Evolutionary conservation across 495 filamentous ascomycete genomes (phyloP).

Genomic region (Penicillium tannophilum): DNA sequence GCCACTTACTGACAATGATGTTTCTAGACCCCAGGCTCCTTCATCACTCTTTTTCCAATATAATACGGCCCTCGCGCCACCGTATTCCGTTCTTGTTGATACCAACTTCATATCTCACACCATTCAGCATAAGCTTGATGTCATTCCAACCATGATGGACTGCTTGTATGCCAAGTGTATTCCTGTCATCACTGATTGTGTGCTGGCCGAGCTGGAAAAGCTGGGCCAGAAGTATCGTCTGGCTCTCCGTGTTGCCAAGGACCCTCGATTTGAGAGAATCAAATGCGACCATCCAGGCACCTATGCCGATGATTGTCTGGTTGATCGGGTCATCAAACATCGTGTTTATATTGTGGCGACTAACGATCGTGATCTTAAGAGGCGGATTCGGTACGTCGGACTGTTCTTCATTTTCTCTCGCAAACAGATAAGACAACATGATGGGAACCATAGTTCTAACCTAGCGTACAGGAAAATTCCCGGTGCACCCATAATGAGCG

Average conservation of each 20-base stretch:
- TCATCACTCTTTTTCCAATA: constrained; percentile 92
- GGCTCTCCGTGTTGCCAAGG: constrained; percentile 86
- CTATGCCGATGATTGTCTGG: constrained; percentile 95
- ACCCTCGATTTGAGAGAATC: constrained; percentile 83
- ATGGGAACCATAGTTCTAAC: background rate
- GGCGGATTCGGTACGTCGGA: constrained; percentile 61
- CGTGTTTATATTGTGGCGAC: constrained; percentile 87
- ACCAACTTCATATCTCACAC: constrained; percentile 95
- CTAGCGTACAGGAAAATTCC: constrained; percentile 34
- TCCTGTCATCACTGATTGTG: constrained; percentile 53
- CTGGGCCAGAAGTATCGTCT: constrained; percentile 87
- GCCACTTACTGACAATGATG: background rate
- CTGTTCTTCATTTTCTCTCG: background rate
- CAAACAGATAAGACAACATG: background rate
- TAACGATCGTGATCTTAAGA: constrained; percentile 77
- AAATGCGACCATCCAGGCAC: constrained; percentile 86
- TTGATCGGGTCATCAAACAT: constrained; percentile 78
- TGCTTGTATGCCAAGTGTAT: constrained; percentile 58
- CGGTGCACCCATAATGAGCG: constrained; percentile 62
- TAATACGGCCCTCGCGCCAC: constrained; percentile 87
- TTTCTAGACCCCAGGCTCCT: constrained; percentile 63
- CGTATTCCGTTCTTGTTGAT: constrained; percentile 83
- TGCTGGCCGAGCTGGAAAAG: constrained; percentile 82
- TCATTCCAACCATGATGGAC: constrained; percentile 88
- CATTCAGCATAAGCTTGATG: constrained; percentile 84